Base-by-base conservation (phyloP, 2,329 filamentous ascomycete species). In the Aspergillus candidus region DNA sequence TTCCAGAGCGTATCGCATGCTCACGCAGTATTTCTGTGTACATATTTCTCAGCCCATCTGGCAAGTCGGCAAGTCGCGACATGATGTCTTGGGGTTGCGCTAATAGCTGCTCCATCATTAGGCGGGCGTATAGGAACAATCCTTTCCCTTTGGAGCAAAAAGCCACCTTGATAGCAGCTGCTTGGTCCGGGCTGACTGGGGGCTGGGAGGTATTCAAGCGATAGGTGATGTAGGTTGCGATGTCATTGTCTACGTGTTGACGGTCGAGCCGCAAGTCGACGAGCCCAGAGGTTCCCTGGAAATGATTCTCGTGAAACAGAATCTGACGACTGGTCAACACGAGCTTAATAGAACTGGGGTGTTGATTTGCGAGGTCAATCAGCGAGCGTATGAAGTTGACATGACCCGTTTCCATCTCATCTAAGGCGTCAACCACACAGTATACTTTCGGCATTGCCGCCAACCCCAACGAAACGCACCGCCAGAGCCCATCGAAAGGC, bases 391-490 rank as follows among this genome's bases (percentile, higher is more conserved):
- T 46, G 27, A 73, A 71, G 0, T 47, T 32, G 3, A 65, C 61
- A 12, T 69, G 54, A 0, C 56, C 64, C 7, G n/a, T 53, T 32
- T 72, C 67, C 65, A 75, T 73, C 52, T 76, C 72, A 46, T 76
- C 73, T 2, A 75, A 57, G 0, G 71, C 71, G 47, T 74, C 72
- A 0, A 60, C 59, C 2, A 75, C 57, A 30, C 65, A 68, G 40
- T 67, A 74, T 0, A 61, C 67, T 27, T 46, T 33, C 2, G 49
- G 43, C 11, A 58, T 18, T 13, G 29, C n/a, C 6, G 4, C 14
- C 5, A 47, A 11, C 2, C 32, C 38, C 10, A 13, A 32, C 12
- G 37, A 30, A 31, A 48, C 15, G 4, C 34, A n/a, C n/a, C 18
- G 22, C 45, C 45, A 41, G 6, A 48, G 35, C 13, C 39, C 34